Evolutionary conservation across 1,284 basidiomycete species (phyloP).

Genomic region (Rhodotorula sp.): DNA sequence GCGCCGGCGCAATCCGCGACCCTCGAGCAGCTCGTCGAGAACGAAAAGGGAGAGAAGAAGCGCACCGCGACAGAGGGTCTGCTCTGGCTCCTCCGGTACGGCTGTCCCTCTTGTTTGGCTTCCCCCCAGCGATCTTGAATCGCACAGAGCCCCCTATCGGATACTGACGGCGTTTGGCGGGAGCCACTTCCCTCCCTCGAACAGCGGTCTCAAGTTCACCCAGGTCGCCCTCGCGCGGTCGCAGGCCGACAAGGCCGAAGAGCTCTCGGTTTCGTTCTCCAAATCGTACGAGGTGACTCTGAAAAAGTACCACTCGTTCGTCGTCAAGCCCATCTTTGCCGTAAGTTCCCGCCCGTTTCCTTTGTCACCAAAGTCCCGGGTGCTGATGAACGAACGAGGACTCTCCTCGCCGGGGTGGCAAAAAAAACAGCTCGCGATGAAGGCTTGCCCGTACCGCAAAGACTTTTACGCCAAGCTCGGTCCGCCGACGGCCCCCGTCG

Average conservation of each 20-base stretch:
- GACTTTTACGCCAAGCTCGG: slow-evolving; percentile 89
- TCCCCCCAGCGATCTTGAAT: neutral
- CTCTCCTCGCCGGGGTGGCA: neutral
- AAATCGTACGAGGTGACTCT: slow-evolving; percentile 80
- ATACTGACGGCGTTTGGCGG: too few species aligned
- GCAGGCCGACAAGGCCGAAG: slow-evolving; percentile 66
- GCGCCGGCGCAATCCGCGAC: slow-evolving; percentile 67
- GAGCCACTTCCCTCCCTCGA: too few species aligned
- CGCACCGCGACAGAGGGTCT: slow-evolving; percentile 83
- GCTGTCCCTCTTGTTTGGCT: neutral
- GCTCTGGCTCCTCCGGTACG: slow-evolving; percentile 84
- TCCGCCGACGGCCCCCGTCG: slow-evolving; percentile 65
- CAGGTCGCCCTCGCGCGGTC: slow-evolving; percentile 75
- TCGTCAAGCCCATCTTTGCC: slow-evolving; percentile 79
- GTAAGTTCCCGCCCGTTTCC: slow-evolving; percentile 55
- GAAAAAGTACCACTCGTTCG: slow-evolving; percentile 82
- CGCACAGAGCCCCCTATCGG: neutral
- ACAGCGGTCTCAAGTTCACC: slow-evolving; percentile 85
- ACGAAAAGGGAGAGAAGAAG: slow-evolving; percentile 84
- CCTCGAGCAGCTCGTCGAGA: slow-evolving; percentile 78
- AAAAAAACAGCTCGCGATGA: slow-evolving; percentile 78
- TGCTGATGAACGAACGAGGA: too few species aligned
- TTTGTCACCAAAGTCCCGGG: too few species aligned
- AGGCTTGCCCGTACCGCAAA: slow-evolving; percentile 89
- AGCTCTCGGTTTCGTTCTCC: slow-evolving; percentile 74